A percentile compares a stretch with the other conserved stretches of the same genome.
phyloP scores from a whole-genome alignment of 495 filamentous ascomycete genomes.

The Pseudotulostoma volvatum region DNA sequence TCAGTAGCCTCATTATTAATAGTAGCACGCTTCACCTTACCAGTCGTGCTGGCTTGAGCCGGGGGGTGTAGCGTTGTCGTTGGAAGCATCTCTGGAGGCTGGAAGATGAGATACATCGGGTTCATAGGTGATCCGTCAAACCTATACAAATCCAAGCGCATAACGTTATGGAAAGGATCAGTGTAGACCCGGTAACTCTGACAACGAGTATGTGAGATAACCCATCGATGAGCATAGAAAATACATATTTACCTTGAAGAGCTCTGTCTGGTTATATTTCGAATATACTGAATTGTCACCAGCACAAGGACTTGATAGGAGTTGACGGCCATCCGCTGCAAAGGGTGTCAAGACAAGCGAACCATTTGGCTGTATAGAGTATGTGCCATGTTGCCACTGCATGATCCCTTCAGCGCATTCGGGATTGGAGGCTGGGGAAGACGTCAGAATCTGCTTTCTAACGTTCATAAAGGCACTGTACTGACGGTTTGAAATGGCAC shows the following conservation, averaged over 20 bases:
- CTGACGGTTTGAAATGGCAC: conserved; percentile 58
- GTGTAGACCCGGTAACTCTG: conserved; percentile 45
- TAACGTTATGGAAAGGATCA: conserved; percentile 46
- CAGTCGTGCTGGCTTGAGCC: conserved; percentile 12
- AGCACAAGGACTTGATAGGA: conserved; percentile 51
- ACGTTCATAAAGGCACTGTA: conserved; percentile 7
- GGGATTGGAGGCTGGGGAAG: conserved; percentile 38
- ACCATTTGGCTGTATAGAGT: conserved; percentile 35
- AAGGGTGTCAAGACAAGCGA: conserved; percentile 47
- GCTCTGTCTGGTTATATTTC: conserved; percentile 52
- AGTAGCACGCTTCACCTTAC: conserved; percentile 20
- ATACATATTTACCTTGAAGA: conserved; percentile 37
- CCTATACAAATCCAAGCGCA: conserved; percentile 48
- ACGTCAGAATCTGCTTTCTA: conserved; percentile 4
- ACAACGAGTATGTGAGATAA: conserved; percentile 7
- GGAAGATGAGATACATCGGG: conserved; percentile 56
- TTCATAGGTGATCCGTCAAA: conserved; percentile 53
- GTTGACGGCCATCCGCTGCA: conserved; percentile 52
- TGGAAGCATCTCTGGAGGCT: conserved; percentile 60
- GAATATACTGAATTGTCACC: conserved; percentile 39
- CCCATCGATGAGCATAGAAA: not conserved
- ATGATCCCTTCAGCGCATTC: conserved; percentile 51
- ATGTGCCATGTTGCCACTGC: conserved; percentile 67
- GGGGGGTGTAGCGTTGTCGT: conserved; percentile 51
- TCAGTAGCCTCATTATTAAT: conserved; percentile 10